phyloP scores from a whole-genome alignment of 371 early-diverging fungal species.

The Lichtheimia hyalospora region DNA sequence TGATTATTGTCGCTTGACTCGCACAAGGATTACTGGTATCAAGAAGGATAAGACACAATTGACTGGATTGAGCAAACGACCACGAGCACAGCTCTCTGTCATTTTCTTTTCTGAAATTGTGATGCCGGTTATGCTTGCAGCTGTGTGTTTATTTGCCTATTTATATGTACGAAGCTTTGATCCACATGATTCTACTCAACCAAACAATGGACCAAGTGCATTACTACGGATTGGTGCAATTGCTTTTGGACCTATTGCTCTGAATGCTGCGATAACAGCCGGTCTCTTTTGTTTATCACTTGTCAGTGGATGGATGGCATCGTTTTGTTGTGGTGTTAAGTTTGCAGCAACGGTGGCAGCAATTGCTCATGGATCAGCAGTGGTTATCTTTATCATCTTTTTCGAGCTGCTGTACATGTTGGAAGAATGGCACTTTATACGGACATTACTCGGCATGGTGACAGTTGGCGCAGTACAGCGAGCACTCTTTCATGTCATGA shows the following conservation, averaged over 20 bases:
- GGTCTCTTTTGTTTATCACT: conserved; percentile 70
- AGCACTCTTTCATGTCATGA: conserved; percentile 66
- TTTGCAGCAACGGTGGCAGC: conserved; percentile 74
- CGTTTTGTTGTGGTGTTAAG: conserved; percentile 59
- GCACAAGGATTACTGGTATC: conserved; percentile 75
- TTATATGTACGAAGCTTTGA: conserved; percentile 58
- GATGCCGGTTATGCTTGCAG: conserved; percentile 66
- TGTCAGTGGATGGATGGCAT: conserved; percentile 59
- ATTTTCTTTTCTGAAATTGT: conserved; percentile 75
- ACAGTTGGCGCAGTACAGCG: conserved; percentile 63
- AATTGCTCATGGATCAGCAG: conserved; percentile 65
- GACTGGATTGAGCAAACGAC: conserved; percentile 41
- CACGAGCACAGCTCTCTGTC: conserved; percentile 60
- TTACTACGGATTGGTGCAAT: conserved; percentile 58
- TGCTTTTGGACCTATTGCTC: conserved; percentile 66
- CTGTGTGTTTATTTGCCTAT: conserved; percentile 61
- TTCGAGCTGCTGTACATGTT: conserved; percentile 67
- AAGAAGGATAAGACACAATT: conserved; percentile 49
- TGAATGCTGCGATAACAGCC: conserved; percentile 67
- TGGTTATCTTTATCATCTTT: conserved; percentile 57
- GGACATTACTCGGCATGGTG: conserved; percentile 69
- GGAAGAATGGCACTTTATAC: conserved; percentile 64
- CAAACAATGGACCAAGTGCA: conserved; percentile 33
- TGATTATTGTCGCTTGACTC: conserved; percentile 64
- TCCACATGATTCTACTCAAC: conserved; percentile 17